Conservation (phyloP, 495 filamentous ascomycete genomes). For the Aspergillus carlsbadensis region DNA sequence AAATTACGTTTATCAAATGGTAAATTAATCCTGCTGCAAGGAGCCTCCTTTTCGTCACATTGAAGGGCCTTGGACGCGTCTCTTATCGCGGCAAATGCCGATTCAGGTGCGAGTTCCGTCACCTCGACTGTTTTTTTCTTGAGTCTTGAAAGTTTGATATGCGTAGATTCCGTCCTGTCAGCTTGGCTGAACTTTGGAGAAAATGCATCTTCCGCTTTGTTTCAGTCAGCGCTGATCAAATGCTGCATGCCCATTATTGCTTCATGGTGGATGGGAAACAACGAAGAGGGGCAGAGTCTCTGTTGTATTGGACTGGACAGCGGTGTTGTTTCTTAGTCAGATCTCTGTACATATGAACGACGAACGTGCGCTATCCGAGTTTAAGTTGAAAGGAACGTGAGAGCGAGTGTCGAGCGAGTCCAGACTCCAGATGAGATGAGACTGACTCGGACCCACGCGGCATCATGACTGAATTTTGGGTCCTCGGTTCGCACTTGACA, state of each 20-base stretch:
- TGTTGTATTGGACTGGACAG: neutral
- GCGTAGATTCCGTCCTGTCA: neutral
- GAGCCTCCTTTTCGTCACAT: constrained; percentile 5
- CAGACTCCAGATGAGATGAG: constrained; percentile 1
- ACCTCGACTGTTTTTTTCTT: neutral
- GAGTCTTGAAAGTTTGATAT: neutral
- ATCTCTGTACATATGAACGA: constrained; percentile 2
- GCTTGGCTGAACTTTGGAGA: neutral
- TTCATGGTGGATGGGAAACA: too few relatives aligned
- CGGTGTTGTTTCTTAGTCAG: neutral
- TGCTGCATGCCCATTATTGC: too few relatives aligned
- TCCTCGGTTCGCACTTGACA: constrained; percentile 5
- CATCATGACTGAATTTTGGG: constrained; percentile 15
- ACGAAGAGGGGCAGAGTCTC: too few relatives aligned
- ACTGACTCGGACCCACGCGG: constrained; percentile 15
- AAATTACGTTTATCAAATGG: neutral
- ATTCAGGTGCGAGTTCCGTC: constrained; percentile 1
- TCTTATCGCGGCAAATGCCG: constrained; percentile 5
- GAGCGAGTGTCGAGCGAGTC: neutral
- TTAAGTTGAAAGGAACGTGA: constrained; percentile 13
- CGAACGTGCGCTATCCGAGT: constrained; percentile 7
- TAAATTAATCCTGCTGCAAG: constrained; percentile 7
- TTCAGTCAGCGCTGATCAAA: too few relatives aligned
- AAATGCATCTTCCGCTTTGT: neutral
- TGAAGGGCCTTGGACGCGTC: neutral